Evolutionary conservation across 768 basidiomycete species (phyloP).

Genomic region (Chalciporus sphaerocephalus): DNA sequence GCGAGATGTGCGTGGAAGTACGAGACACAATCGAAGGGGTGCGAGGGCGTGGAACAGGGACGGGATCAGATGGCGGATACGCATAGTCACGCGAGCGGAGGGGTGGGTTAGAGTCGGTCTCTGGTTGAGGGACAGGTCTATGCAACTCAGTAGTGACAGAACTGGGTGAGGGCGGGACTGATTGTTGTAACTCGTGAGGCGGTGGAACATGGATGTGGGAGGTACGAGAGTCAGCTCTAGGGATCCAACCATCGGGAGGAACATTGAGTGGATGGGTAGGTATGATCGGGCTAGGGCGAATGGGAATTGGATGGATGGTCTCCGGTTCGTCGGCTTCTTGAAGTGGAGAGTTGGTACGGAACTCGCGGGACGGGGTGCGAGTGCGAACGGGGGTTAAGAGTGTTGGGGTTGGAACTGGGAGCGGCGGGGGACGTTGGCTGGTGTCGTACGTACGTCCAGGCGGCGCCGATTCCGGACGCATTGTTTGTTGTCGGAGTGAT

Average conservation of each 20-base stretch:
- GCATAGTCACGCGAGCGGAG: constrained; percentile 28
- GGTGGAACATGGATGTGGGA: constrained; percentile 21
- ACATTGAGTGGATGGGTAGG: constrained; percentile 2
- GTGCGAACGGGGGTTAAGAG: constrained; percentile 9
- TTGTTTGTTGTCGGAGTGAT: constrained; percentile 20
- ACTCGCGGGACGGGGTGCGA: constrained; percentile 21
- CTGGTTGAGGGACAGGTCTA: constrained; percentile 6
- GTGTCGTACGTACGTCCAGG: constrained; percentile 23
- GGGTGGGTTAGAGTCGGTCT: constrained; percentile 18
- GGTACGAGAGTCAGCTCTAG: constrained; percentile 24
- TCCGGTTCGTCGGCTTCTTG: constrained; percentile 18
- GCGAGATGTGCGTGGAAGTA: constrained; percentile 29
- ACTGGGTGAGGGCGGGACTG: constrained; percentile 12
- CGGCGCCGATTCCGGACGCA: constrained; percentile 26
- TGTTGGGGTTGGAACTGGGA: constrained; percentile 26
- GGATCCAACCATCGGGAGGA: constrained; percentile 30
- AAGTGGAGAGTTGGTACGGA: constrained; percentile 9
- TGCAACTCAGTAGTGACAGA: constrained; percentile 14
- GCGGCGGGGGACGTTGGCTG: constrained; percentile 10
- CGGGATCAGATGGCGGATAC: constrained; percentile 18
- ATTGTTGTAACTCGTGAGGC: constrained; percentile 18
- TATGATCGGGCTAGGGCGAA: constrained; percentile 20
- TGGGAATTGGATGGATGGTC: constrained; percentile 27
- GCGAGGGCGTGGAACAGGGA: constrained; percentile 11
- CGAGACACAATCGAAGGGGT: constrained; percentile 24